These are phyloP conservation scores for Candida palmyrensis DNA, from an alignment of 805 yeast genomes.

Conservation along the genomic window DNA sequence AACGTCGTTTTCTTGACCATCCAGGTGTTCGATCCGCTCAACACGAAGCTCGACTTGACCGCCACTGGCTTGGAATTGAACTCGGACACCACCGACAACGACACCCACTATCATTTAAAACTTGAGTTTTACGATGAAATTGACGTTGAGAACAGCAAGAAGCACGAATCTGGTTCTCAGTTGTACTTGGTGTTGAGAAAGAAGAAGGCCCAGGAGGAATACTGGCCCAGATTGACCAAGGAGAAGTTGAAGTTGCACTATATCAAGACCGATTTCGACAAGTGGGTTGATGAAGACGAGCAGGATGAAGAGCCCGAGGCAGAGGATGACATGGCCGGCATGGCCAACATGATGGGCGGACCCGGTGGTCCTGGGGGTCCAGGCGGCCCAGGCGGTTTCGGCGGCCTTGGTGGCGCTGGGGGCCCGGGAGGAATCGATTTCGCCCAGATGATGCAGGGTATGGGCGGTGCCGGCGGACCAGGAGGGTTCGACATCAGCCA, in stretches of 20 bases:
- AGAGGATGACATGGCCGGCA: slow-evolving; percentile 29
- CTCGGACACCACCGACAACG: slow-evolving; percentile 39
- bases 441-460: slow-evolving; percentile 23
- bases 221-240: slow-evolving; percentile 94
- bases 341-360: slow-evolving; percentile 24
- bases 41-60: slow-evolving; percentile 59
- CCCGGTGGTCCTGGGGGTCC: slow-evolving; percentile 26
- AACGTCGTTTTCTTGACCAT: slow-evolving; percentile 75
- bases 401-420: slow-evolving; percentile 29
- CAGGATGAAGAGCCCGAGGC: slow-evolving; percentile 67
- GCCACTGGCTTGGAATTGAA: slow-evolving; percentile 47
- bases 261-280: slow-evolving; percentile 92
- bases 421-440: slow-evolving; percentile 29
- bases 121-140: slow-evolving; percentile 76
- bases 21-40: slow-evolving; percentile 62
- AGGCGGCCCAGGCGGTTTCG: slow-evolving; percentile 29
- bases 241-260: slow-evolving; percentile 74
- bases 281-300: slow-evolving; percentile 98
- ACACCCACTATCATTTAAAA: slow-evolving; percentile 55
- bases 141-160: slow-evolving; percentile 60
- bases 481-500: slow-evolving; percentile 32
- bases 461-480: slow-evolving; percentile 35
- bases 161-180: slow-evolving; percentile 52
- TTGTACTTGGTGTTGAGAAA: slow-evolving; percentile 64
- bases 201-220: slow-evolving; percentile 63